Conservation (phyloP, 1,284 basidiomycete species). For the Austroboletus rostrupii region DNA sequence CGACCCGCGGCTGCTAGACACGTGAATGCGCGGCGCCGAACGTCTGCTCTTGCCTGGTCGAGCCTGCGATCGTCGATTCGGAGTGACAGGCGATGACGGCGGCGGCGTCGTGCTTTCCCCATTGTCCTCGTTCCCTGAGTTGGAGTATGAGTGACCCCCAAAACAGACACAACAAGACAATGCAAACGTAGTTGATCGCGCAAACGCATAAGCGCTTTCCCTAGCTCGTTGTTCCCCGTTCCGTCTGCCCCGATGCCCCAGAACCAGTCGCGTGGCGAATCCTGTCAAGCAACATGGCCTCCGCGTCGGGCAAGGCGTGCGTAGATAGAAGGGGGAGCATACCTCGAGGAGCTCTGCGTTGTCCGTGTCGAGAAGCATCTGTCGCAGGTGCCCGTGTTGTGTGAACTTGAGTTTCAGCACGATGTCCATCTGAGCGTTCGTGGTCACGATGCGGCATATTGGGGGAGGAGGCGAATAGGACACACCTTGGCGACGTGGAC, state of each 20-base stretch:
- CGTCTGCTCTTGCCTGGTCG: conserved; percentile 6
- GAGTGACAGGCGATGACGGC: conserved; percentile 1
- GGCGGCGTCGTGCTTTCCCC: neutral
- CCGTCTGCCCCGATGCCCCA: conserved; percentile 41
- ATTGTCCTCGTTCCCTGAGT: conserved; percentile 11
- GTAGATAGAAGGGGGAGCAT: neutral
- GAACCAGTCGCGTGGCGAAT: conserved; percentile 39
- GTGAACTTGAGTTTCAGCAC: conserved; percentile 40
- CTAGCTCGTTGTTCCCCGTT: conserved; percentile 41
- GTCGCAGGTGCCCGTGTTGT: conserved; percentile 37
- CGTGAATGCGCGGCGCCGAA: conserved; percentile 11
- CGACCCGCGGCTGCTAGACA: conserved; percentile 2
- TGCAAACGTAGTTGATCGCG: conserved; percentile 26
- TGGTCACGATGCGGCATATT: neutral
- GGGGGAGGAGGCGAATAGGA: neutral
- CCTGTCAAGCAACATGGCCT: conserved; percentile 10
- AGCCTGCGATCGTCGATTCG: conserved; percentile 2
- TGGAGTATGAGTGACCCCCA: neutral
- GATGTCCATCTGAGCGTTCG: conserved; percentile 34
- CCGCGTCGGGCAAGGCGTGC: neutral
- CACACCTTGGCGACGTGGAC: conserved; percentile 29
- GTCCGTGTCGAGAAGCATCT: conserved; percentile 35
- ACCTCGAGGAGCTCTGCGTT: conserved; percentile 35
- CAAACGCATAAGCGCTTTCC: conserved; percentile 38
- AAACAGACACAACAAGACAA: neutral